Percentiles rank a stretch among this genome's conserved stretches.
Conservation (phyloP, 768 basidiomycete genomes). For the Collybia sp. region DNA sequence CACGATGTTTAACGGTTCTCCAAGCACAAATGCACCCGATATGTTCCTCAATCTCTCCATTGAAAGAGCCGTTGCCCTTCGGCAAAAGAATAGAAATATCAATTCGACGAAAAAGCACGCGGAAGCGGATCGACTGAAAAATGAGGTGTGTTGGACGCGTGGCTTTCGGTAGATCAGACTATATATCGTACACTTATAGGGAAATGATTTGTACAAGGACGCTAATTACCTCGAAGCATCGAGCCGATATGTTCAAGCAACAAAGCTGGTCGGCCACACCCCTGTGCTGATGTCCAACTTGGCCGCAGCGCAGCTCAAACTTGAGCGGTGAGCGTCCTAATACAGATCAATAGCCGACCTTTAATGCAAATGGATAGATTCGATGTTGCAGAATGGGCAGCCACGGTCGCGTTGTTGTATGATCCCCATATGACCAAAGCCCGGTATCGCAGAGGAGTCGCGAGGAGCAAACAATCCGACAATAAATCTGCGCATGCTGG, state of each 20-base stretch:
- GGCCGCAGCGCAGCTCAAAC: slow-evolving; percentile 29
- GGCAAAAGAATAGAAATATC: too few species aligned
- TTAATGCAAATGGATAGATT: slow-evolving; percentile 19
- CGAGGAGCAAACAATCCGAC: slow-evolving; percentile 21
- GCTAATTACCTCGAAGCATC: slow-evolving; percentile 26
- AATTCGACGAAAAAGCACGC: too few species aligned
- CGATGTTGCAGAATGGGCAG: slow-evolving; percentile 32
- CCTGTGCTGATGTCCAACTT: slow-evolving; percentile 28
- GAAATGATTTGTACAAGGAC: slow-evolving; percentile 24
- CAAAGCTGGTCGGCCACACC: slow-evolving; percentile 26
- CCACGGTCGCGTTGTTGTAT: slow-evolving; percentile 27
- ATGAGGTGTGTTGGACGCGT: too few species aligned
- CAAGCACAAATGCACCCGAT: too few species aligned
- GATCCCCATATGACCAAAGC: slow-evolving; percentile 31
- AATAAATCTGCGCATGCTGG: slow-evolving; percentile 23
- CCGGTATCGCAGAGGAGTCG: slow-evolving; percentile 33
- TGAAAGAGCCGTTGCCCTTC: too few species aligned
- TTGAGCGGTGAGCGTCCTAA: slow-evolving; percentile 20
- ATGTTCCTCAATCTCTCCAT: too few species aligned
- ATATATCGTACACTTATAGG: slow-evolving; percentile 12
- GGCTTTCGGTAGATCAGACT: too few species aligned
- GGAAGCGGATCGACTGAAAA: too few species aligned
- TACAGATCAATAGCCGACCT: background rate
- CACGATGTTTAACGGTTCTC: too few species aligned
- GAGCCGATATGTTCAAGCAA: slow-evolving; percentile 19